These are phyloP conservation scores for Ogataea trehalophila DNA, from an alignment of 805 yeast species.

Conservation along the genomic window DNA sequence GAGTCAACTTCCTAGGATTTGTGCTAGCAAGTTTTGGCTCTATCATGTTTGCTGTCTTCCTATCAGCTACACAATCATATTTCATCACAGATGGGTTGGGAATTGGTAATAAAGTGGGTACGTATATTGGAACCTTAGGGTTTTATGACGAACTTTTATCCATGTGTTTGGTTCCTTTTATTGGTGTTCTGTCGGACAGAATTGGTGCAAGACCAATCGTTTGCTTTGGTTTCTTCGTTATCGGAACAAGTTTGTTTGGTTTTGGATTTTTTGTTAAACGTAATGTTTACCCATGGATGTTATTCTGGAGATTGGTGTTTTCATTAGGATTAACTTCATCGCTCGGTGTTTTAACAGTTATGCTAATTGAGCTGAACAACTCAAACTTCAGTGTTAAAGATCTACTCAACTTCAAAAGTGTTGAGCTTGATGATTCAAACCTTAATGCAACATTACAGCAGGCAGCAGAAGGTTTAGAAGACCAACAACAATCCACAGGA, in stretches of 20 bases:
- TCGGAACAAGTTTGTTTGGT: conserved; percentile 43
- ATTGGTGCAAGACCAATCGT: conserved; percentile 56
- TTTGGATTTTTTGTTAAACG: conserved; percentile 41
- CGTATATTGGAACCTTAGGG: conserved; percentile 44
- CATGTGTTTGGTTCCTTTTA: conserved; percentile 49
- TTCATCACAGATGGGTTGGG: conserved; percentile 30
- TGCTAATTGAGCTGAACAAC: conserved; percentile 42
- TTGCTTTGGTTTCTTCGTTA: conserved; percentile 40
- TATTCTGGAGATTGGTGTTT: conserved; percentile 49
- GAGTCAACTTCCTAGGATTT: conserved; percentile 24
- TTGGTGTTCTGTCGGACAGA: conserved; percentile 61
- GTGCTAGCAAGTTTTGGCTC: conserved; percentile 18
- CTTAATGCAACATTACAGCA: conserved; percentile 12
- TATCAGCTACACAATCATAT: conserved; percentile 28
- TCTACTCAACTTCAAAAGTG: conserved; percentile 15
- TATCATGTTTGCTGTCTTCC: conserved; percentile 26
- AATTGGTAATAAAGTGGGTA: conserved; percentile 32
- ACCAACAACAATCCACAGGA: conserved; percentile 2
- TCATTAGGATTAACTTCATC: conserved; percentile 53
- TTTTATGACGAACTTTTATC: conserved; percentile 57
- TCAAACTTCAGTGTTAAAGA: conserved; percentile 36
- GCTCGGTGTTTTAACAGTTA: conserved; percentile 43
- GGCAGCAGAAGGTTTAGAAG: conserved; percentile 13
- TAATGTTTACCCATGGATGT: conserved; percentile 43
- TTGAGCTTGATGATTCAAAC: conserved; percentile 1